Base-by-base conservation (phyloP, 164 flowering plant genomes). In the Piper longum region DNA sequence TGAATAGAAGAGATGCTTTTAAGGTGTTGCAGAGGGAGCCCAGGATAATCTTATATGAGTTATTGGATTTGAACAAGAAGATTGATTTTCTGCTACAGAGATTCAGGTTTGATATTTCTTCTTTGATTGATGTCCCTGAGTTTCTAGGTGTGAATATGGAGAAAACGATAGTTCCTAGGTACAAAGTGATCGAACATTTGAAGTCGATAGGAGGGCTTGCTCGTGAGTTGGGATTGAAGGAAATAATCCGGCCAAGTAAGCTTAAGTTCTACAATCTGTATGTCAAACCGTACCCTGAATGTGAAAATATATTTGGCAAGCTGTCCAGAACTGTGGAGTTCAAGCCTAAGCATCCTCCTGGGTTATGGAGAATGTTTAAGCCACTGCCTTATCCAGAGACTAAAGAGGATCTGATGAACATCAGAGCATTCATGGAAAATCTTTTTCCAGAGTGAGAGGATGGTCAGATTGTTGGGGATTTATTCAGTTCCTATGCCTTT, bases 271-370 rank as follows among this genome's bases (percentile, higher is more conserved):
- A 86, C 70, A 87, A 92, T 61, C 70, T 87, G 36, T 92, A 80
- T 76, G 98, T 92, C 56, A 92, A 89, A 78, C 98, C 98, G 11
- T 89, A 92, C 72, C 95, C 96, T 4, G 93, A 82, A 56, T 89
- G 93, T 76, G 87, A 86, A 72, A 73, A 77, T 66, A 69, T 91
- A 55, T 89, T 67, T 73, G 86, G 83, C 17, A 80, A 71, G 72
- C 74, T 63, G 62, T 64, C 71, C 8, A 68, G 69, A 45, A 66
- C 61, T 55, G 59, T 56, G 43, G 67, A 63, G 56, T 72, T 57
- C 56, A 70, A 68, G 56, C 60, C 64, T n/a, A 69, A 42, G 60
- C 78, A 74, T 67, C 59, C 83, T 0, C 67, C 59, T 60, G 86
- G 85, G 63, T 55, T 83, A 52, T 82, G 86, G 86, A 78, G 79